Base-by-base conservation (phyloP, 2,329 filamentous ascomycete genomes). In the Bipolaris oryzae region DNA sequence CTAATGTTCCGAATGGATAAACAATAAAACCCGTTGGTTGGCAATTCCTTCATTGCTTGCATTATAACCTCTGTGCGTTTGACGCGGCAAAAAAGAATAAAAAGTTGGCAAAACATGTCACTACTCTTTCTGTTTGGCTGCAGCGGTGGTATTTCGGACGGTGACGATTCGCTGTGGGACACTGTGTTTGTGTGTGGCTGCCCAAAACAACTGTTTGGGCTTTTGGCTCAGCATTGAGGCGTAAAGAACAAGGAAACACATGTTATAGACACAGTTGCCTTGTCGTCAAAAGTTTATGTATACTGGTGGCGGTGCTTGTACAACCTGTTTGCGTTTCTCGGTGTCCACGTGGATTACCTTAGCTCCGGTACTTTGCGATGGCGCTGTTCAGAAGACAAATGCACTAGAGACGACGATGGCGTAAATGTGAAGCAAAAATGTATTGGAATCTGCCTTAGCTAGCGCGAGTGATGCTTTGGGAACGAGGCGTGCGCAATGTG, bases 331-430 rank as follows among this genome's bases (percentile, higher is more conserved):
- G 43, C 23, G 16, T 20, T 23, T 11, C 20, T 35, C 48, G 33
- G 25, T 1, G 20, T 44, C 33, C 53, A 45, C 39, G 46, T 45
- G 39, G 16, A 18, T 39, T 25, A 33, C 7, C 20, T 20, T 45
- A 31, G 25, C 35, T 11, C 11, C 48, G 48, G 48, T 28, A 39
- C 20, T 42, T 52, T 51, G 28, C 25, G 38, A 42, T 42, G 34
- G 48, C 28, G 50, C 31, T 25, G 31, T 42, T 54, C 9, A 9
- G 20, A 21, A 50, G 10, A 28, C 25, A 13, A 18, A 16, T 31
- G 28, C 44, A 45, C 25, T 37, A 16, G 10, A 15, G 41, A 33
- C 18, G 39, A 20, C 21, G 23, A 46, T 3, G 50, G 34, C n/a
- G n/a, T n/a, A n/a, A n/a, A n/a, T 41, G 47, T 45, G 39, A n/a